These are phyloP conservation scores for Auricularia cornea DNA, from an alignment of 768 basidiomycete species.

Conservation along the genomic window DNA sequence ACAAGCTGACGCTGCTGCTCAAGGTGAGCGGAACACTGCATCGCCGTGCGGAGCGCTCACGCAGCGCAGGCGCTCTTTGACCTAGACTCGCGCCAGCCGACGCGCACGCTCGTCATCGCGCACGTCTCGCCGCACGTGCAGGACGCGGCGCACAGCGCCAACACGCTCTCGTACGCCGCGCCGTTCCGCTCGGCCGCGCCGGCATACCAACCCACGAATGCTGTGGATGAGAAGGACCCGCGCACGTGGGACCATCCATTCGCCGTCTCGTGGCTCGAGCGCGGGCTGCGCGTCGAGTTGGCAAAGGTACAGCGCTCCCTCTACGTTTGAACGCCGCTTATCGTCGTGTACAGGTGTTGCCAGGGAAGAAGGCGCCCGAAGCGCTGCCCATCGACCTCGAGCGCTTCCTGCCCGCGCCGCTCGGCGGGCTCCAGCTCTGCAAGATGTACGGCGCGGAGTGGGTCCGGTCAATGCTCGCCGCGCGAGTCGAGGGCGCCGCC, in stretches of 20 bases:
- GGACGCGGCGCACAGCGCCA: conserved; percentile 26
- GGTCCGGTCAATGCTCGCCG: conserved; percentile 8
- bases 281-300: conserved; percentile 16
- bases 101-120: conserved; percentile 26
- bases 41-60: neutral
- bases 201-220: conserved; percentile 17
- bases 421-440: conserved; percentile 22
- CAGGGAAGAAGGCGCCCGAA: conserved; percentile 7
- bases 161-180: conserved; percentile 27
- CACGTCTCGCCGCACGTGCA: conserved; percentile 31
- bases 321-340: neutral
- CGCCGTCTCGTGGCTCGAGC: conserved; percentile 22
- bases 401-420: conserved; percentile 22
- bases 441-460: conserved; percentile 25
- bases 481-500: neutral
- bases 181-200: conserved; percentile 25
- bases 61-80: conserved; percentile 27
- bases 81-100: conserved; percentile 24
- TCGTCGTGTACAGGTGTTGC: conserved; percentile 1
- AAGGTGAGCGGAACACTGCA: conserved; percentile 14
- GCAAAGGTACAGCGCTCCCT: neutral
- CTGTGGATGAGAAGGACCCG: conserved; percentile 21
- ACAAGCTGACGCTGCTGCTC: conserved; percentile 29
- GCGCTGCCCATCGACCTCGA: conserved; percentile 18
- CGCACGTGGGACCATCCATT: conserved; percentile 26